phyloP scores from a whole-genome alignment of 1,284 basidiomycete genomes.

The Ustilago loliicola region DNA sequence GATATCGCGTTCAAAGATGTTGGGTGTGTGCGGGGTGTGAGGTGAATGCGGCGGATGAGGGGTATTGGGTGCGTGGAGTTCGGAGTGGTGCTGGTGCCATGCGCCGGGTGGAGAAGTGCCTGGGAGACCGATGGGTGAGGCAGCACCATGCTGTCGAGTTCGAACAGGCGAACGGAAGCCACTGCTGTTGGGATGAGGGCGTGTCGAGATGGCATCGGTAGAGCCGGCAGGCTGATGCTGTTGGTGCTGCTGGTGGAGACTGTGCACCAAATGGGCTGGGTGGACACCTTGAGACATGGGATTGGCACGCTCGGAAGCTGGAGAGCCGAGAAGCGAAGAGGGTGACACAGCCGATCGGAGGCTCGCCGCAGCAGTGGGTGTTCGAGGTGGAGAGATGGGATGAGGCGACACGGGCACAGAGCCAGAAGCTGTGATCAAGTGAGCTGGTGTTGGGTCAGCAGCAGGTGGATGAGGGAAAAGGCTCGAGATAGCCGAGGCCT shows the following conservation, averaged over 20 bases:
- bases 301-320: constrained; percentile 33
- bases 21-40: constrained; percentile 35
- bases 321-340: constrained; percentile 24
- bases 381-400: constrained; percentile 32
- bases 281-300: constrained; percentile 28
- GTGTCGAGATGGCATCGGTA: constrained; percentile 9
- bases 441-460: constrained; percentile 27
- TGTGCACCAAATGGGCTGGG: constrained; percentile 31
- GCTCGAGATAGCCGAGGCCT: constrained; percentile 58
- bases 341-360: constrained; percentile 28
- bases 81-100: constrained; percentile 23
- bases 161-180: constrained; percentile 40
- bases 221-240: constrained; percentile 16
- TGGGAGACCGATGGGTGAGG: constrained; percentile 24
- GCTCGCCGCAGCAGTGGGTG: constrained; percentile 28
- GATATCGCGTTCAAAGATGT: constrained; percentile 68
- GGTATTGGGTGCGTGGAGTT: constrained; percentile 20
- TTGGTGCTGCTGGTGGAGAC: constrained; percentile 42
- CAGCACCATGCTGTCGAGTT: constrained; percentile 31
- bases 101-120: constrained; percentile 31
- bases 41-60: constrained; percentile 27
- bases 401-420: constrained; percentile 46
- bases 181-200: constrained; percentile 16
- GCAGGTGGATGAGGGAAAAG: constrained; percentile 65
- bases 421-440: constrained; percentile 14